Evolutionary conservation across 208 protist genomes (phyloP).

Genomic region (Acanthamoeba healyi): DNA sequence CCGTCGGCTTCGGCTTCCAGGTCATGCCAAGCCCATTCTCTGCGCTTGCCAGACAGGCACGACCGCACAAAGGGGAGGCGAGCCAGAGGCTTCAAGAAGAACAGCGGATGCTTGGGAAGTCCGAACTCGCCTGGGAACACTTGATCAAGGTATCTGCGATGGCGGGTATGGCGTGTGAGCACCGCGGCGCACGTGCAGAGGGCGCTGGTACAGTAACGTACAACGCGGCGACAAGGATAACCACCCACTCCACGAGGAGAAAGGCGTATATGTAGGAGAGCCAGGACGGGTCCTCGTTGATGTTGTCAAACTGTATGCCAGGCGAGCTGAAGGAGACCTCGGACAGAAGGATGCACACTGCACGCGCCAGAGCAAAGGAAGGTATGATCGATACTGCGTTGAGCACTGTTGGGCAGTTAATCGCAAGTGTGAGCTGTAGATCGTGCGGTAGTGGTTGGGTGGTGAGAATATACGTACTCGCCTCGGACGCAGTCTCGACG

Average conservation of each 20-base stretch:
- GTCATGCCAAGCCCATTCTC: neutral
- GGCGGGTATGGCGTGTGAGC: no score
- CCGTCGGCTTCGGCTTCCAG: neutral
- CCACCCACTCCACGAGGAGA: conserved; percentile 16
- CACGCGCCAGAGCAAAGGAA: conserved; percentile 1
- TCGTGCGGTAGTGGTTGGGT: neutral
- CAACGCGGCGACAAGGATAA: conserved; percentile 7
- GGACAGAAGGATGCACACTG: neutral
- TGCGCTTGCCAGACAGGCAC: neutral
- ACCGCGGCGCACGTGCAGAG: neutral
- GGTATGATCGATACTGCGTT: conserved; percentile 29
- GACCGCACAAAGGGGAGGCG: neutral
- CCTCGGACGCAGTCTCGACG: neutral
- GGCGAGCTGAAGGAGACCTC: conserved; percentile 9
- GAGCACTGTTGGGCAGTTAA: neutral
- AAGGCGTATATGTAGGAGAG: conserved; percentile 41
- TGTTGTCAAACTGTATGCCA: neutral
- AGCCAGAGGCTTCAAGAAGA: conserved; percentile 31
- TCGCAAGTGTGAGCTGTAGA: neutral
- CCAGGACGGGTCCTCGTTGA: neutral
- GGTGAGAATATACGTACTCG: neutral
- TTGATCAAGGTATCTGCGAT: conserved; percentile 42
- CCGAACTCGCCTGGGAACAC: conserved; percentile 55
- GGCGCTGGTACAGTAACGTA: neutral
- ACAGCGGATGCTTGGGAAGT: conserved; percentile 48